A percentile compares a stretch with the other conserved stretches of the same genome.
Evolutionary conservation across 2,329 filamentous ascomycete genomes (phyloP).

Genomic region (Teratosphaeriaceae sp.): DNA sequence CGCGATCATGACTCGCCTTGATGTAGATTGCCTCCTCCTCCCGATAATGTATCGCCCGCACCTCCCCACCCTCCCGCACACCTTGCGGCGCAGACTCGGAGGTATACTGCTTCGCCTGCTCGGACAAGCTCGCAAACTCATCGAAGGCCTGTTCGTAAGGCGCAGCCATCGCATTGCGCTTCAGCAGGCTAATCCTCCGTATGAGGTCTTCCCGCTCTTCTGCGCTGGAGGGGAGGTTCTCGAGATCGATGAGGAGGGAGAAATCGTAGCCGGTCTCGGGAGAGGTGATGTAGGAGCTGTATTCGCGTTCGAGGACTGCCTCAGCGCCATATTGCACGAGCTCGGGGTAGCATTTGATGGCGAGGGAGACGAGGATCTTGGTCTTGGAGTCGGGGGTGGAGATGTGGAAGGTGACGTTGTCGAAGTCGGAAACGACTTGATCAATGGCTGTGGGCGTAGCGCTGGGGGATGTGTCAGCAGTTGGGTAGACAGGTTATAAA

Average conservation of each 20-base stretch:
- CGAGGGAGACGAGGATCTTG: slow-evolving; percentile 89
- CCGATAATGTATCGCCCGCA: slow-evolving; percentile 96
- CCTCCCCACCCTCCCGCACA: slow-evolving; percentile 77
- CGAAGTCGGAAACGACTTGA: slow-evolving; percentile 97
- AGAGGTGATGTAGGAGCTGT: slow-evolving; percentile 80
- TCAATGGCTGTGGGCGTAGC: slow-evolving; percentile 84
- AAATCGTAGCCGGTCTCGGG: slow-evolving; percentile 95
- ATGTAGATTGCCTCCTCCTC: slow-evolving; percentile 99
- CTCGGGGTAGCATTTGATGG: slow-evolving; percentile 91
- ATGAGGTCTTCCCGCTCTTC: slow-evolving; percentile 84
- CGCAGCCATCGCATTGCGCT: slow-evolving; percentile 97
- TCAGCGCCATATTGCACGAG: slow-evolving; percentile 89
- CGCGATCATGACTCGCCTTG: slow-evolving; percentile 93
- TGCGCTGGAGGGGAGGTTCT: slow-evolving; percentile 74
- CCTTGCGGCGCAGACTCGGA: slow-evolving; percentile 92
- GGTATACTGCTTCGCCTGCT: slow-evolving; percentile 86
- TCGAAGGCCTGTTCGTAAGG: slow-evolving; percentile 97
- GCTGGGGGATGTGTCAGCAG: slow-evolving; percentile 46
- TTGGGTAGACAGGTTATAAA: no score
- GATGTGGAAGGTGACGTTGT: slow-evolving; percentile 97
- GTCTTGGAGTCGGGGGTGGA: slow-evolving; percentile 92
- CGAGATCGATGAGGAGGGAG: slow-evolving; percentile 82
- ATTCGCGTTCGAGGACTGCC: slow-evolving; percentile 86
- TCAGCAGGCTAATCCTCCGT: slow-evolving; percentile 79
- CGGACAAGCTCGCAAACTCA: slow-evolving; percentile 78